Evolutionary conservation across 108 stramenopile genomes (phyloP), one percentile per base, ranked within the genome.

Genomic region (Pseudonitzschia delicatissima): DNA sequence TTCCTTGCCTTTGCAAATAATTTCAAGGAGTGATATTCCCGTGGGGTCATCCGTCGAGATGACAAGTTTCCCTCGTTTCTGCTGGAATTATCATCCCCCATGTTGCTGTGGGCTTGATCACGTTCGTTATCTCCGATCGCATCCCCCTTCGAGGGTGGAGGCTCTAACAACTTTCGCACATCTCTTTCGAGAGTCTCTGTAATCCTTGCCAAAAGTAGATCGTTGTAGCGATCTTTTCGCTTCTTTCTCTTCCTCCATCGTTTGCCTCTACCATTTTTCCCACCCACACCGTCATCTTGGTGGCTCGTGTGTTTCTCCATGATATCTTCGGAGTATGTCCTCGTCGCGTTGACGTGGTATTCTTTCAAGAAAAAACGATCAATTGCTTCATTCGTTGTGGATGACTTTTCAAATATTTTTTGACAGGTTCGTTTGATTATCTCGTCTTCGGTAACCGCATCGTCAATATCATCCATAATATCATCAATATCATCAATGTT

Each of bases 341-440:
- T 15, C 29, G 50, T 59, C 44, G 1, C n/a, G 33, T 62, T 45
- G 11, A 3, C n/a, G 15, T 53, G 5, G 26, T 27, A 53, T 12
- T 33, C n/a, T 33, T 33, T 33, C 25, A 83, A 63, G 36, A 83
- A 78, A 45, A 87, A 69, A 34, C 63, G 66, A 74, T 97, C 94
- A 53, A 97, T 81, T 20, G 63, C 62, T 57, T 72, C 71, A 68
- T 94, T 97, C 13, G 94, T 96, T 15, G 72, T 66, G 25, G 92
- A 95, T 26, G 85, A 81, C 66, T 86, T 77, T 77, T 97, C 92
- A 44, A 97, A 72, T 49, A 97, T 96, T 35, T 91, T 83, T 33
- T 82, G 62, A 72, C 93, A 96, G 39, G 94, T 88, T 37, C 73
- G 68, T 21, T 79, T 76, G 0, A 86, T 85, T 15, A 94, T 62